Conservation (phyloP, 345 rosid genomes). For the Alliaria petiolata region DNA sequence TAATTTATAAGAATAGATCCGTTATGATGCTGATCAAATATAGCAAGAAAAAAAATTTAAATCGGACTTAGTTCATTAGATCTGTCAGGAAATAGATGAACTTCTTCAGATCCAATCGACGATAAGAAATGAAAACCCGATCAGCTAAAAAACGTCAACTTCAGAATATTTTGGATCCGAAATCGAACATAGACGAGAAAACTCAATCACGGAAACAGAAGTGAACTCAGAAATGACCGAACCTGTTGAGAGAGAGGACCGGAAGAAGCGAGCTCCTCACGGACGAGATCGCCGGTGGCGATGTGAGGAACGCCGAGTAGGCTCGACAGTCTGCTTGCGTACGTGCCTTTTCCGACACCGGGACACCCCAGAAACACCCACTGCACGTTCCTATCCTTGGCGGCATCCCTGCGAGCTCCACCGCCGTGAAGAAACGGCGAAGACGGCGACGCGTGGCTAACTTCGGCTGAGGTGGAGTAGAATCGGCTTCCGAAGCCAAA, state of each 20-base stretch:
- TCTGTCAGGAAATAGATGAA: not conserved
- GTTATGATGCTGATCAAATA: not conserved
- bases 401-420: constrained; percentile 32
- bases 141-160: not conserved
- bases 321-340: constrained; percentile 77
- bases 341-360: constrained; percentile 97
- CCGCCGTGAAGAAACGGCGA: constrained; percentile 33
- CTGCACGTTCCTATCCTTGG: constrained; percentile 65
- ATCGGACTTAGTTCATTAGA: not conserved
- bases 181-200: not conserved
- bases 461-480: constrained; percentile 23
- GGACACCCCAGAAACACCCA: constrained; percentile 97
- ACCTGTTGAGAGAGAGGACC: constrained; percentile 80
- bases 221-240: not conserved
- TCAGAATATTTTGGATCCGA: not conserved
- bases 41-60: not conserved
- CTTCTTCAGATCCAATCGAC: constrained; percentile 5
- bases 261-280: constrained; percentile 74
- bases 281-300: constrained; percentile 97
- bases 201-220: not conserved
- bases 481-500: constrained; percentile 23
- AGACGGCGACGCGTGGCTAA: constrained; percentile 10
- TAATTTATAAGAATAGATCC: not conserved
- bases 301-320: constrained; percentile 91
- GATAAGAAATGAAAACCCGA: not conserved